A percentile compares a stretch with the other conserved stretches of the same genome.
Evolutionary conservation across 805 yeast species (phyloP).

Genomic region (Saturnispora zaruensis): DNA sequence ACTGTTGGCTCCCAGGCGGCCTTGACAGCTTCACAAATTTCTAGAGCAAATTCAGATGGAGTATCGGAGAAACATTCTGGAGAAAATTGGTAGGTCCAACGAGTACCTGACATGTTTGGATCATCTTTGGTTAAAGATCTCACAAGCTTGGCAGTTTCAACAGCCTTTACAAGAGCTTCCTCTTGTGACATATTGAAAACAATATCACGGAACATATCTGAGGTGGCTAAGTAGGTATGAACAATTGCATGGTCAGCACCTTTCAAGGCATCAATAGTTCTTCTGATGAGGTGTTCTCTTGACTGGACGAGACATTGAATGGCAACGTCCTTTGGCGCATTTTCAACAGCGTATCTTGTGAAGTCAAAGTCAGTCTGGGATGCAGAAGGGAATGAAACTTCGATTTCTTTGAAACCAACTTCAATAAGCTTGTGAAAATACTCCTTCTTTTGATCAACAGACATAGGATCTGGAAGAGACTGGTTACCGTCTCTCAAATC

Average conservation of each 20-base stretch:
- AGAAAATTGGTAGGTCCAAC: slow-evolving; percentile 66
- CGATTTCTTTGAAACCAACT: slow-evolving; percentile 73
- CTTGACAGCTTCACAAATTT: slow-evolving; percentile 73
- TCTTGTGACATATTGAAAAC: slow-evolving; percentile 65
- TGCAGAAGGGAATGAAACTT: slow-evolving; percentile 74
- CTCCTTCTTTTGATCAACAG: slow-evolving; percentile 62
- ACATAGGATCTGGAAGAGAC: slow-evolving; percentile 77
- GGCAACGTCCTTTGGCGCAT: slow-evolving; percentile 66
- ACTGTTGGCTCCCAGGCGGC: slow-evolving; percentile 72
- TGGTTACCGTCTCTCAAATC: slow-evolving; percentile 79
- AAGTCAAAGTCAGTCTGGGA: slow-evolving; percentile 78
- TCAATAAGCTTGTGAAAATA: slow-evolving; percentile 66
- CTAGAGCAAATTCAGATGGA: slow-evolving; percentile 63
- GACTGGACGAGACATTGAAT: slow-evolving; percentile 71
- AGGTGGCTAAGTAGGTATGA: slow-evolving; percentile 69
- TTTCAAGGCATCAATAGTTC: slow-evolving; percentile 64
- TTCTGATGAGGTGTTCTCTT: slow-evolving; percentile 62
- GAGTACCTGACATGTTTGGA: slow-evolving; percentile 52
- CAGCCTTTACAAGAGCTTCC: slow-evolving; percentile 61
- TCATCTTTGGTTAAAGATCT: slow-evolving; percentile 67
- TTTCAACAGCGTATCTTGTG: slow-evolving; percentile 70
- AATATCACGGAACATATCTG: slow-evolving; percentile 66
- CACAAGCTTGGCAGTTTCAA: slow-evolving; percentile 60
- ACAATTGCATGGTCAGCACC: slow-evolving; percentile 69
- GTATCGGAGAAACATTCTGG: slow-evolving; percentile 76